Conservation (phyloP, 2,329 filamentous ascomycete species). For the Ophiosphaerella korrae region DNA sequence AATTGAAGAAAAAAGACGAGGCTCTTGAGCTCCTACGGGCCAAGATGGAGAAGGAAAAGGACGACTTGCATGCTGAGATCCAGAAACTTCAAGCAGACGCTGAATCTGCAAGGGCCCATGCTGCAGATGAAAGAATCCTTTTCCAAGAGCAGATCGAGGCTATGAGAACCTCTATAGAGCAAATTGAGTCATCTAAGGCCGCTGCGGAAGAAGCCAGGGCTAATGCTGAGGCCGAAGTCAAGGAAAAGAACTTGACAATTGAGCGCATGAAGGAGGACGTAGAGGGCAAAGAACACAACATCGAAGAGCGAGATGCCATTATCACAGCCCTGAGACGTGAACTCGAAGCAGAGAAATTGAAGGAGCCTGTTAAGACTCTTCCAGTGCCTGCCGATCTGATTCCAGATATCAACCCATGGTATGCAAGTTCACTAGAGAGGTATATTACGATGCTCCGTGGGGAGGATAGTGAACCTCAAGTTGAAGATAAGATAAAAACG, state of each 20-base stretch:
- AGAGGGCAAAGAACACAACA: conserved; percentile 42
- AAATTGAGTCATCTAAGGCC: conserved; percentile 25
- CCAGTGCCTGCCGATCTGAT: conserved; percentile 45
- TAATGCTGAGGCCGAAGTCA: conserved; percentile 26
- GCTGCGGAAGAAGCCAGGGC: conserved; percentile 28
- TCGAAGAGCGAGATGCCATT: conserved; percentile 32
- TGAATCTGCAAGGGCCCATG: conserved; percentile 22
- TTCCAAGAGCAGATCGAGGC: conserved; percentile 28
- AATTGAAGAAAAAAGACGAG: conserved; percentile 40
- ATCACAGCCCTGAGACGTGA: conserved; percentile 29
- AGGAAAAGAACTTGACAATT: conserved; percentile 36
- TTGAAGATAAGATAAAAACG: conserved; percentile 59
- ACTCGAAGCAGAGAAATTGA: conserved; percentile 34
- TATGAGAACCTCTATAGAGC: conserved; percentile 22
- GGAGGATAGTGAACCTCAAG: conserved; percentile 52
- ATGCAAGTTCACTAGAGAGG: conserved; percentile 59
- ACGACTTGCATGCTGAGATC: conserved; percentile 10
- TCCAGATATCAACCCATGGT: conserved; percentile 63
- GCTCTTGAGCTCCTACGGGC: conserved; percentile 27
- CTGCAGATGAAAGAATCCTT: conserved; percentile 18
- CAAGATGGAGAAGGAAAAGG: conserved; percentile 27
- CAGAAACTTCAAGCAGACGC: conserved; percentile 24
- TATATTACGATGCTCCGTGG: conserved; percentile 61
- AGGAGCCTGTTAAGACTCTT: conserved; percentile 27
- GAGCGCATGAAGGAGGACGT: conserved; percentile 41